Percentiles rank a stretch among this genome's conserved stretches.
Evolutionary conservation across 257 asterid genomes (phyloP).

Genomic region (Solanum peruvianum): DNA sequence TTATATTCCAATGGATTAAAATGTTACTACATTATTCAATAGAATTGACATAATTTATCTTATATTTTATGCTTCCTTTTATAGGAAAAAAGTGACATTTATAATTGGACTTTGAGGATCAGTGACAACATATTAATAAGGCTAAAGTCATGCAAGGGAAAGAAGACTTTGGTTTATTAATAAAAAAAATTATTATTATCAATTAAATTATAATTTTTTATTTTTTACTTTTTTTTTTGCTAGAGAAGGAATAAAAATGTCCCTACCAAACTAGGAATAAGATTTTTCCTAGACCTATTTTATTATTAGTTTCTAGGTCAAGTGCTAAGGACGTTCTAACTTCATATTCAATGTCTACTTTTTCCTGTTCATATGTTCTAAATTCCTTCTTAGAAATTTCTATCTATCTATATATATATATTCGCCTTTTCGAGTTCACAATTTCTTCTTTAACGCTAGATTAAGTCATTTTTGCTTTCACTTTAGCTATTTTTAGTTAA

Average conservation of each 20-base stretch:
- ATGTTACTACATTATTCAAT: neutral
- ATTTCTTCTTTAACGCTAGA: no score
- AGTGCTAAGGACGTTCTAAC: neutral
- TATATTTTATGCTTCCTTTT: neutral
- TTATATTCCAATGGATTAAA: fast-evolving
- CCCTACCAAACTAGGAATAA: neutral
- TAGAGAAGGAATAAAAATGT: neutral
- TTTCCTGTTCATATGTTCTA: neutral
- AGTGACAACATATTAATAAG: neutral
- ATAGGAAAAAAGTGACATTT: neutral
- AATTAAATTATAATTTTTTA: neutral
- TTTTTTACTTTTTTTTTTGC: neutral
- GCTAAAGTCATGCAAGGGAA: neutral
- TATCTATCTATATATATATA: no score
- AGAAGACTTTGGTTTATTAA: neutral
- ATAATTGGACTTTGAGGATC: neutral
- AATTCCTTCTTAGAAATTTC: neutral
- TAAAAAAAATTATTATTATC: neutral
- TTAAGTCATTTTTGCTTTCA: neutral
- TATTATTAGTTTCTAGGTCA: neutral
- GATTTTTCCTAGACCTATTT: neutral
- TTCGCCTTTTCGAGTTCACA: neutral
- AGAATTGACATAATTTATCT: neutral
- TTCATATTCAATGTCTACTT: neutral
- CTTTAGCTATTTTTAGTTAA: neutral